Evolutionary conservation across 768 basidiomycete species (phyloP), one percentile per base, ranked within the genome.

Genomic region (Cystobasidium tubakii): DNA sequence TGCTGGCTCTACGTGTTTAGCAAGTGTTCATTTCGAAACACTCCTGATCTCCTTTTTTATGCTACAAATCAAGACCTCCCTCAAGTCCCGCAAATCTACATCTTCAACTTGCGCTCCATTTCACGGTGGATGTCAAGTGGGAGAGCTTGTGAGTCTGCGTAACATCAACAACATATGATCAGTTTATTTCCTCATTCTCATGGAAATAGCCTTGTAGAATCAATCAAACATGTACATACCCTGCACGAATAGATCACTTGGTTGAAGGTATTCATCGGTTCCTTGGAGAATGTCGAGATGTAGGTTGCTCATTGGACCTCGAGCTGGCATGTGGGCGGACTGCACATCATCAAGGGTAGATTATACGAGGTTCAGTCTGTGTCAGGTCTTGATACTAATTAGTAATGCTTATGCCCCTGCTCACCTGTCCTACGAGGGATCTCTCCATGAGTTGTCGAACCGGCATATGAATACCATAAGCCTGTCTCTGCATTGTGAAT

Each of bases 251-350:
- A 71, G 69, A 31, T 71, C 69, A 27, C 44, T 60, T 12, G 69
- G 29, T 36, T 89, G 88, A 69, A 99, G 84, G 27, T 82, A 84
- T 81, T 96, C 91, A 79, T 99, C 95, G 44, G 89, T 87, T 57
- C 95, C 95, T 87, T 90, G 90, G 73, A 99, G 82, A 77, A 98
- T 90, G 81, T 99, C 95, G 31, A 94, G 86, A 76, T 91, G 89
- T 44, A 97, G 80, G 82, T 97, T 96, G 43, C 29, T 46, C 62
- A 73, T 50, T 21, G 62, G 25, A 6, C 64, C 62, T 64, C 62
- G 4, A 42, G 83, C 86, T 19, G 89, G 85, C 82, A 90, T 86
- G 75, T 87, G 88, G 1, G 87, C 85, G 77, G 83, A 85, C 90
- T 92, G 78, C 15, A 75, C 13, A 39, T 12, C 4, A 4, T 23